These are phyloP conservation scores for Aspergillus nanangensis DNA, from an alignment of 495 filamentous ascomycete species.

Conservation along the genomic window DNA sequence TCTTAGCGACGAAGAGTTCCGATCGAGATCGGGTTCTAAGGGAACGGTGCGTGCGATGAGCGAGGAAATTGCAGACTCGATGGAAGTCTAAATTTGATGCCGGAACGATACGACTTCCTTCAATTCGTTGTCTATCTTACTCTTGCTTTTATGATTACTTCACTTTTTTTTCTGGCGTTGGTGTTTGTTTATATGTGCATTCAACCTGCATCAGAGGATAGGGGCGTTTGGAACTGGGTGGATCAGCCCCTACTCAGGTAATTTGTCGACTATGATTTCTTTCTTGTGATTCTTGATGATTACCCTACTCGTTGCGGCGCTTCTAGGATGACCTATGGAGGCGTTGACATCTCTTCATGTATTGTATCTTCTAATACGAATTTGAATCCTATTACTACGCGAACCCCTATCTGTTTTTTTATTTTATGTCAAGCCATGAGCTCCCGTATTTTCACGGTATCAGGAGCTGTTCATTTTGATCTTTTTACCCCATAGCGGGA, in stretches of 20 bases:
- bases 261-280: not conserved
- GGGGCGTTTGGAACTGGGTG: slow-evolving; percentile 18
- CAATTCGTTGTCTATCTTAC: not conserved
- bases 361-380: not conserved
- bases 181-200: slow-evolving; percentile 12
- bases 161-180: slow-evolving; percentile 7
- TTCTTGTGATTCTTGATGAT: not conserved
- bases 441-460: too few species aligned
- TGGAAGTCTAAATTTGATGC: slow-evolving; percentile 50
- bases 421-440: too few species aligned
- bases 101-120: not conserved
- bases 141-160: slow-evolving; percentile 1
- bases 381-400: too few species aligned
- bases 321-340: not conserved
- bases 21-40: slow-evolving; percentile 32
- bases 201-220: slow-evolving; percentile 19
- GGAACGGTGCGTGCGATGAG: slow-evolving; percentile 62
- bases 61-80: slow-evolving; percentile 67
- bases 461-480: too few species aligned
- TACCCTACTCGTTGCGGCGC: slow-evolving; percentile 5
- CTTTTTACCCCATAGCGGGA: too few species aligned
- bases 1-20: slow-evolving; percentile 41
- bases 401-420: too few species aligned
- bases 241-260: slow-evolving; percentile 6
- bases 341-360: not conserved